Evolutionary conservation across 495 filamentous ascomycete species (phyloP), one percentile per base, ranked within the genome.

Genomic region (Rostrohypoxylon terebratum): DNA sequence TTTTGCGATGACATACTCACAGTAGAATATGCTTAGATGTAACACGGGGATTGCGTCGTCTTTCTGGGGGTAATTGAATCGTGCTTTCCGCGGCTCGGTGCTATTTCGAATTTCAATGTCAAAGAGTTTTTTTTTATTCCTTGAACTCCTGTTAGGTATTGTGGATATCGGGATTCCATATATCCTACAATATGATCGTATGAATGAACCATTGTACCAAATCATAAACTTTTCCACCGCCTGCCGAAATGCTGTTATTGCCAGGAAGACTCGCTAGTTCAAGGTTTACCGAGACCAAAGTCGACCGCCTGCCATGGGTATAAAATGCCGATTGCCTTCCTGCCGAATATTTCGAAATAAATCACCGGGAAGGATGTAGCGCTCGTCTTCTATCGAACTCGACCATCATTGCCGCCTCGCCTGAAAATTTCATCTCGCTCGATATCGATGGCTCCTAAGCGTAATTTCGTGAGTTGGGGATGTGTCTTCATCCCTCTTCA

Each of bases 261-360:
- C 23, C 51, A 38, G 62, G 53, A 61, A 25, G 69, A 64, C 34
- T 62, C 48, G 55, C 50, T 55, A 38, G 28, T 50, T 53, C 60
- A 28, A 20, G 31, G 53, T 23, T 48, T 62, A 50, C 55, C 38
- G 55, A 66, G 62, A 65, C 48, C 51, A 40, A 69, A 65, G 42
- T 53, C 60, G 58, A 70, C 59, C 51, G 44, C 62, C 63, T 60
- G 64, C 67, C 66, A 28, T 67, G 67, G 66, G 71, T 71, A 71
- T 74, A 60, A 28, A 53, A 54, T 74, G 58, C 57, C 48, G 58
- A 58, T 63, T 54, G 44, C 58, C 69, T 58, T 60, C 61, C 60
- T 38, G 63, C 47, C n/a, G 25, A 71, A 67, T 63, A 51, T 45
- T 70, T 59, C 61, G 62, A 70, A 62, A 47, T 58, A 61, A 57